Conservation (phyloP, 768 basidiomycete genomes). For the Russula dissimulans region DNA sequence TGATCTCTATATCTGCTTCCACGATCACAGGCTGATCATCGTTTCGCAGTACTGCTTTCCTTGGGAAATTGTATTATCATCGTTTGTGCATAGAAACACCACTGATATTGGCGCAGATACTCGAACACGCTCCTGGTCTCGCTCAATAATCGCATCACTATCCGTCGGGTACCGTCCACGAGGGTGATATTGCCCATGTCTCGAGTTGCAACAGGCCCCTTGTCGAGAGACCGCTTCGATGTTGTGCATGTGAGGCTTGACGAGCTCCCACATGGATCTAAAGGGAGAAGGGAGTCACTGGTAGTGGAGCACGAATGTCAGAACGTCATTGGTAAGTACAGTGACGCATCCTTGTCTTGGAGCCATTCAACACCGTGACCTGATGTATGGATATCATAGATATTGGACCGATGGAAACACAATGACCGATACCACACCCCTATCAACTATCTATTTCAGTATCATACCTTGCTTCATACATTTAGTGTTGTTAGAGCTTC, state of each 20-base stretch:
- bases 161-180: too few relatives aligned
- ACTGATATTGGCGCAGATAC: conserved; percentile 2
- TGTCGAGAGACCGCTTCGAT: background rate
- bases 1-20: background rate
- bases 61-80: conserved; percentile 1
- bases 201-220: background rate
- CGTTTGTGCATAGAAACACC: background rate
- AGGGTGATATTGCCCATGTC: too few relatives aligned
- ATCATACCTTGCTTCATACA: too few relatives aligned
- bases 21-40: background rate
- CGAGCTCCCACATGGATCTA: background rate
- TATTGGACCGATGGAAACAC: too few relatives aligned
- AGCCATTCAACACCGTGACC: too few relatives aligned
- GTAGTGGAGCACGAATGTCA: too few relatives aligned
- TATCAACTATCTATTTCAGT: too few relatives aligned
- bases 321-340: too few relatives aligned
- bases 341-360: too few relatives aligned
- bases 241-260: background rate
- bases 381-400: too few relatives aligned
- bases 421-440: too few relatives aligned
- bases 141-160: conserved; percentile 8
- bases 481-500: too few relatives aligned
- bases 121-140: conserved; percentile 7
- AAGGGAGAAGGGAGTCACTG: background rate
- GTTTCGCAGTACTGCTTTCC: background rate